Evolutionary conservation across 106 monocot species (phyloP).

Genomic region (Iris macrosiphon): DNA sequence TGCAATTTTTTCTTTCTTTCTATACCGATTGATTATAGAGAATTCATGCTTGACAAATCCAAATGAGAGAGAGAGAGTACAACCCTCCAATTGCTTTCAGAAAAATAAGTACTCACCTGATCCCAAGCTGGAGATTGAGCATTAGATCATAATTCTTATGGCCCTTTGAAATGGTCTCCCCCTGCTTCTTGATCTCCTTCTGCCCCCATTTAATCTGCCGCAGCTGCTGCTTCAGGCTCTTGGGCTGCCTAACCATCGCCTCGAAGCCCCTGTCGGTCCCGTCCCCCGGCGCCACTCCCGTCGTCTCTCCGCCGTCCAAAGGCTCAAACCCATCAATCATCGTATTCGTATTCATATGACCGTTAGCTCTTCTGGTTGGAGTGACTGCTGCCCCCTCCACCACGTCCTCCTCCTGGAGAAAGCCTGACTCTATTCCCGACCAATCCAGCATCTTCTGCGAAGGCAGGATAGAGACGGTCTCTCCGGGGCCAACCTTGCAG

Average conservation of each 20-base stretch:
- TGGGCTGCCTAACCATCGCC: neutral
- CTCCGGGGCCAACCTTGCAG: neutral
- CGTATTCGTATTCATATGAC: too few species aligned
- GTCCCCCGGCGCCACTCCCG: too few species aligned
- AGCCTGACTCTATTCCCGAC: neutral
- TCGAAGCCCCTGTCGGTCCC: neutral
- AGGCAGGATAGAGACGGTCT: neutral
- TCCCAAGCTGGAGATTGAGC: conserved; percentile 23
- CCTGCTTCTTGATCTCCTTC: conserved; percentile 12
- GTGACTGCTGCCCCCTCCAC: neutral
- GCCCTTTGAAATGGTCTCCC: conserved; percentile 18
- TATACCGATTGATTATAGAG: too few species aligned
- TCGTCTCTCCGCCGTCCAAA: too few species aligned
- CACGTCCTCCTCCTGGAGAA: neutral
- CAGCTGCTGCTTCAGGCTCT: neutral
- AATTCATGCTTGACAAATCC: neutral
- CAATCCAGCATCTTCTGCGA: neutral
- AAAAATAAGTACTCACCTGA: conserved; percentile 7
- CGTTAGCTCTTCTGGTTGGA: too few species aligned
- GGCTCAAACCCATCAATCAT: too few species aligned
- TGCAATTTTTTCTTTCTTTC: too few species aligned
- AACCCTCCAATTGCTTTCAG: neutral
- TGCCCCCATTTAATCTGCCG: neutral
- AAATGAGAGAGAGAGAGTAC: neutral
- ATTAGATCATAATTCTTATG: conserved; percentile 25